Evolutionary conservation across 805 yeast species (phyloP).

Genomic region (Yarrowia keelungensis): DNA sequence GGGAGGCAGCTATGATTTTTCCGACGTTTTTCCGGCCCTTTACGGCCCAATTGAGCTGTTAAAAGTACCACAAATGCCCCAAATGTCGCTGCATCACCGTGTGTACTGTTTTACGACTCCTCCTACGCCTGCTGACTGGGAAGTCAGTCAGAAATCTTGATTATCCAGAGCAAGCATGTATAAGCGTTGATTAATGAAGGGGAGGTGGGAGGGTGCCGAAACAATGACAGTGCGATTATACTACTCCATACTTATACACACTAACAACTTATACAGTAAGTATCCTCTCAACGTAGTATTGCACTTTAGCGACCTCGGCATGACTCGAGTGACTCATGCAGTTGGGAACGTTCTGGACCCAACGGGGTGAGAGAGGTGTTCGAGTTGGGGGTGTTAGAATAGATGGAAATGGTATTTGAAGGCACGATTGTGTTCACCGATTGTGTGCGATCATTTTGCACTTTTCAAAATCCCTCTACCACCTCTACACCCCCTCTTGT

Average conservation of each 20-base stretch:
- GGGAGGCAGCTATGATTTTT: background rate
- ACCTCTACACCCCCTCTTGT: background rate
- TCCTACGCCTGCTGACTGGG: background rate
- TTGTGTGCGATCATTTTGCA: no score
- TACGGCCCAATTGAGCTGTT: background rate
- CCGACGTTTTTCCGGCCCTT: background rate
- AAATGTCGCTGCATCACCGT: background rate
- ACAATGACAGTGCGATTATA: no score
- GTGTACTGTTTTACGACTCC: no score
- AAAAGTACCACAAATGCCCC: background rate
- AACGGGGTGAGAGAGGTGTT: background rate
- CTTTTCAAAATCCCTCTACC: background rate
- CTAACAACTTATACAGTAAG: no score
- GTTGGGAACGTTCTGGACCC: slow-evolving; percentile 21
- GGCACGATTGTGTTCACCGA: no score
- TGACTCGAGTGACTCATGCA: slow-evolving; percentile 33
- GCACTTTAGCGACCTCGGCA: slow-evolving; percentile 22
- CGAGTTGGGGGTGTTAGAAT: no score
- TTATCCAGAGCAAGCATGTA: background rate
- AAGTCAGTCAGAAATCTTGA: background rate
- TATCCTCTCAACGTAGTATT: background rate
- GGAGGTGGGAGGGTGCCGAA: no score
- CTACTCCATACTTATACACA: no score
- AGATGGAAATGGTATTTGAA: no score
- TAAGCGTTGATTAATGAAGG: background rate